Base-by-base conservation (phyloP, 2,329 filamentous ascomycete species). In the Beauveria sp. region DNA sequence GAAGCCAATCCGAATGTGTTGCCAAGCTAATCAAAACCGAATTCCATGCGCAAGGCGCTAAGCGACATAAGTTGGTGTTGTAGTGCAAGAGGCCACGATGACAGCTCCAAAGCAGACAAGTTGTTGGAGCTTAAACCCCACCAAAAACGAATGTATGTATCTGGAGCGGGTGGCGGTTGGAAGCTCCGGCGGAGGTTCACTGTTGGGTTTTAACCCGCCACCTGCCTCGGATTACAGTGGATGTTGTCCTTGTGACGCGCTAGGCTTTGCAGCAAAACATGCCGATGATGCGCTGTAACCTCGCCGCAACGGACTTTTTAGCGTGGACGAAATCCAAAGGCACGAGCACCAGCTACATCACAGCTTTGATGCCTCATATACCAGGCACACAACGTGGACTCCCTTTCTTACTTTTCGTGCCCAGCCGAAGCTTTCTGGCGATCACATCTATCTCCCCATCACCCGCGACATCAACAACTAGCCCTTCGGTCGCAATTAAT, bases 51-150 rank as follows among this genome's bases (percentile, higher is more conserved):
- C 50, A 28, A 42, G 26, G 38, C 20, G 54, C 61, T 51, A 24
- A 52, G 60, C 57, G 47, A 53, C 18, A 52, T 26, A 51, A 10
- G 46, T 51, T 51, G 26, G 46, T 38, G 53, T 61, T 56, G 60
- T 43, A 34, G 28, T 20, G 60, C 60, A 47, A 52, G 49, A 62
- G 60, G 60, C 60, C 60, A 62, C 60, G 60, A 58, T 62, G 53
- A 52, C 53, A 57, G 53, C 54, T 62, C 54, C 28, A 54, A 49
- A 46, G 20, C 30, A 38, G 28, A 45, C 43, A 62, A 52, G 38
- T 50, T 49, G 52, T 56, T 55, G 59, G 52, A 61, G 59, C 59
- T 61, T 50, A 24, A 50, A 60, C 59, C 59, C 59, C 59, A 61
- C 59, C 59, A 61, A 45, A 52, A 46, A 22, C 24, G 22, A 24